phyloP scores from a whole-genome alignment of 257 asterid genomes.

The Nicotiana attenuata region DNA sequence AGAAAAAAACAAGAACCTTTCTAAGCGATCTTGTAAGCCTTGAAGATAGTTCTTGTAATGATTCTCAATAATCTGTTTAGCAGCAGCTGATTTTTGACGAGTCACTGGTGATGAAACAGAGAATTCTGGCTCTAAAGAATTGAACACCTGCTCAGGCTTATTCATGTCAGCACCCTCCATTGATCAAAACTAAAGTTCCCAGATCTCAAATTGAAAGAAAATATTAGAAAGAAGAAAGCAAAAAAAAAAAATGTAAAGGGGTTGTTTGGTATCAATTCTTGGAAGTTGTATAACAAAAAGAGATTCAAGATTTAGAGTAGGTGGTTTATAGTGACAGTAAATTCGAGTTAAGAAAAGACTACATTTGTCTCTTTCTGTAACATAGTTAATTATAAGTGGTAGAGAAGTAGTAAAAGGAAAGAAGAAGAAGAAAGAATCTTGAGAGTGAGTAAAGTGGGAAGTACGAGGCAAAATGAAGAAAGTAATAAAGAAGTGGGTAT shows the following conservation, averaged over 20 bases:
- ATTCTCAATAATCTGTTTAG: constrained; percentile 88
- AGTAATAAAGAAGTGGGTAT: background rate
- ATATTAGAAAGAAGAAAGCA: background rate
- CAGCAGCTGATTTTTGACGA: constrained; percentile 91
- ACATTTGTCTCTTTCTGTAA: background rate
- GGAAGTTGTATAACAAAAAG: background rate
- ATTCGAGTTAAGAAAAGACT: background rate
- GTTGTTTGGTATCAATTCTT: background rate
- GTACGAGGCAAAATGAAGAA: background rate
- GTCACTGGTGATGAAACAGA: constrained; percentile 91
- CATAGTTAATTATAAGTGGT: background rate
- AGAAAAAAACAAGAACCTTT: constrained; percentile 38
- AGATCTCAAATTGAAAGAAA: background rate
- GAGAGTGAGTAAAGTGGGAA: background rate
- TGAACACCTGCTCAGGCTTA: constrained; percentile 32
- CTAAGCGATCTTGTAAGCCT: constrained; percentile 92
- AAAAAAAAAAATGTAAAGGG: background rate
- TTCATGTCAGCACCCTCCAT: background rate
- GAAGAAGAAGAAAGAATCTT: background rate
- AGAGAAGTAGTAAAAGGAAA: background rate
- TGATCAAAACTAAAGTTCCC: background rate
- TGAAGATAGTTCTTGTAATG: constrained; percentile 88
- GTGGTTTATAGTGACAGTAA: background rate
- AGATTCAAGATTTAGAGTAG: constrained; percentile 3
- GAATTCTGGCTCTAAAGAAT: constrained; percentile 59